Conservation (phyloP, 2,329 filamentous ascomycete species). For the Neofusicoccum ribis region DNA sequence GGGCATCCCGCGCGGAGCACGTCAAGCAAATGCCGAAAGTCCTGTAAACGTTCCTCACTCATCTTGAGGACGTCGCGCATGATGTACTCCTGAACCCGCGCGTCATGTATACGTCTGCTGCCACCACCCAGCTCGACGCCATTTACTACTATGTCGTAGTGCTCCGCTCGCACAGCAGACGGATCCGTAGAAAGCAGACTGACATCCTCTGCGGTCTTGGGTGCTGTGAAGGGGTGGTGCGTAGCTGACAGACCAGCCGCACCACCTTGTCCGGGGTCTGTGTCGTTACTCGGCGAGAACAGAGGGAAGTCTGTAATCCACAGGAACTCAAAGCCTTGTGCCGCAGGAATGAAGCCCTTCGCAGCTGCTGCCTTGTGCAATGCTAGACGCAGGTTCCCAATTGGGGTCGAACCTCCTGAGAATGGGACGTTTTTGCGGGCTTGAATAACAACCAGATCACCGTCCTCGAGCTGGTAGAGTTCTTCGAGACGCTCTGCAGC, state of each 20-base stretch:
- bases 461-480: constrained; percentile 59
- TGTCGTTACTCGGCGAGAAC: constrained; percentile 71
- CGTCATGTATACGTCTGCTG: constrained; percentile 85
- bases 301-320: constrained; percentile 93
- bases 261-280: constrained; percentile 78
- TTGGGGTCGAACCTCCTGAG: constrained; percentile 68
- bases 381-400: constrained; percentile 72
- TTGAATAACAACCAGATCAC: constrained; percentile 80
- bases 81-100: constrained; percentile 78
- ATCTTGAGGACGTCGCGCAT: constrained; percentile 83
- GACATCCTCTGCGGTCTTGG: constrained; percentile 69
- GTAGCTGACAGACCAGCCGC: constrained; percentile 78
- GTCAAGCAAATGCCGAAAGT: constrained; percentile 83
- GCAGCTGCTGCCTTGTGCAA: constrained; percentile 69
- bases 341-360: constrained; percentile 56
- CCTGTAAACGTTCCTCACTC: constrained; percentile 67
- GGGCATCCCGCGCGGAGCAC: constrained; percentile 85
- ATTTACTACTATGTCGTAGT: constrained; percentile 95
- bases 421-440: constrained; percentile 68
- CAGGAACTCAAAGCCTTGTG: constrained; percentile 63
- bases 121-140: constrained; percentile 93
- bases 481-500: constrained; percentile 61
- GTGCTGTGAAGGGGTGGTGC: constrained; percentile 95
- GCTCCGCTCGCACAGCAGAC: constrained; percentile 72
- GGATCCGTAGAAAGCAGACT: constrained; percentile 73